Evolutionary conservation across 1,284 basidiomycete species (phyloP), one percentile per base, ranked within the genome.

Genomic region (Rhodotorula sp.): DNA sequence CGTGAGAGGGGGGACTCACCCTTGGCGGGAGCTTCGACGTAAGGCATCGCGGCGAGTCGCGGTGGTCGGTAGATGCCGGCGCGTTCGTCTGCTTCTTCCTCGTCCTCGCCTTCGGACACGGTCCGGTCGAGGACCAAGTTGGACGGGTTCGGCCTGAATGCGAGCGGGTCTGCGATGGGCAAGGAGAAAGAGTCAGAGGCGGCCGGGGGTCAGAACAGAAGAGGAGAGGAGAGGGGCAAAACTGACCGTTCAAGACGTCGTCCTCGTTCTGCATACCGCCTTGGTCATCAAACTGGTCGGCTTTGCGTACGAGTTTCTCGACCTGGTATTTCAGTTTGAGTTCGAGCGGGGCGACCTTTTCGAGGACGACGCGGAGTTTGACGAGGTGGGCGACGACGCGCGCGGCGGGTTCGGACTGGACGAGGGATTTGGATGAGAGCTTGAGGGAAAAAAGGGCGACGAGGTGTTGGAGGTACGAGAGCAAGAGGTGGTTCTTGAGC

Each of bases 321-420:
- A 98, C 91, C 80, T 98, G 95, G 80, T 98, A 96, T 70, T 87
- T 88, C 85, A 98, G 89, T 78, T 91, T 88, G 66, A 84, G 85
- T 81, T 99, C 95, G 51, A 99, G 83, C 3, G 86, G 83, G 73
- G 87, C 88, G 62, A 88, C 84, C 81, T 91, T 92, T 79, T 93
- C 91, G n/a, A 93, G 83, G 10, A 89, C 85, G 33, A 91, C 79
- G 20, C 90, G 85, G 26, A 85, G 86, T 76, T 91, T 88, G 57
- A 93, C 84, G 83, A 90, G 85, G 0, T 85, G 84, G 77, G 90
- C 69, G 75, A 78, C 79, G 70, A 74, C 79, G 62, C 80, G 69
- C 67, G 80, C 79, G 26, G 60, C 46, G 24, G 30, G 53, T 29
- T 56, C 66, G 84, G 33, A 79, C 72, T 26, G 80, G 48, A 81